These are phyloP conservation scores for Alternaria gaisen DNA, from an alignment of 2,329 filamentous ascomycete species.

Conservation along the genomic window DNA sequence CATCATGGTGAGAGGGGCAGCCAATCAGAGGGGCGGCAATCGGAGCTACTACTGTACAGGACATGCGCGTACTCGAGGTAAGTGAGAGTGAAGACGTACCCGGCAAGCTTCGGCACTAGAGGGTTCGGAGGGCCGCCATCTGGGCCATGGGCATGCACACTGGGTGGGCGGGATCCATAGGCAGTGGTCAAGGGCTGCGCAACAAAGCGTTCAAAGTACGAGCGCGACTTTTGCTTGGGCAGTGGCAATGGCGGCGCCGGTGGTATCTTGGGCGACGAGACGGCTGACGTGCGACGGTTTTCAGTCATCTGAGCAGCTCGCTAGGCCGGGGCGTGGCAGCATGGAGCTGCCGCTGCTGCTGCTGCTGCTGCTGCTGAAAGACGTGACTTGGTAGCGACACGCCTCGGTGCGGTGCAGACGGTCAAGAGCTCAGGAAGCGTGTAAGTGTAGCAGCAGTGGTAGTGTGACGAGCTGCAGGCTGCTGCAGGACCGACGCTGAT, in stretches of 20 bases:
- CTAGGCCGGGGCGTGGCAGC: not conserved
- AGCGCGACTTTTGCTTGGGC: constrained; percentile 41
- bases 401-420: not conserved
- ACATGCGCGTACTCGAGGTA: not conserved
- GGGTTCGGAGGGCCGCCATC: constrained; percentile 49
- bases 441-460: not conserved
- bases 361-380: no score
- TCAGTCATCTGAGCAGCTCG: constrained; percentile 11
- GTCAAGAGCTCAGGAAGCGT: not conserved
- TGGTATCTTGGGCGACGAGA: constrained; percentile 31
- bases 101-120: constrained; percentile 47
- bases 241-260: constrained; percentile 49
- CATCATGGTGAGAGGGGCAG: not conserved
- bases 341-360: not conserved
- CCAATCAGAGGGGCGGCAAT: constrained; percentile 9
- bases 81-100: constrained; percentile 37
- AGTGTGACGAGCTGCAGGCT: constrained; percentile 10
- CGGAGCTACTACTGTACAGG: not conserved
- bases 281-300: constrained; percentile 23
- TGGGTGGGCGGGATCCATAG: constrained; percentile 63
- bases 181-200: constrained; percentile 61
- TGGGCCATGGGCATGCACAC: constrained; percentile 57
- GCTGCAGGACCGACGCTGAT: constrained; percentile 11
- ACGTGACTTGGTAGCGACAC: not conserved
- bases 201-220: constrained; percentile 61